Base-by-base conservation (phyloP, 208 protist genomes). In the Paratrypanosoma confusum region DNA sequence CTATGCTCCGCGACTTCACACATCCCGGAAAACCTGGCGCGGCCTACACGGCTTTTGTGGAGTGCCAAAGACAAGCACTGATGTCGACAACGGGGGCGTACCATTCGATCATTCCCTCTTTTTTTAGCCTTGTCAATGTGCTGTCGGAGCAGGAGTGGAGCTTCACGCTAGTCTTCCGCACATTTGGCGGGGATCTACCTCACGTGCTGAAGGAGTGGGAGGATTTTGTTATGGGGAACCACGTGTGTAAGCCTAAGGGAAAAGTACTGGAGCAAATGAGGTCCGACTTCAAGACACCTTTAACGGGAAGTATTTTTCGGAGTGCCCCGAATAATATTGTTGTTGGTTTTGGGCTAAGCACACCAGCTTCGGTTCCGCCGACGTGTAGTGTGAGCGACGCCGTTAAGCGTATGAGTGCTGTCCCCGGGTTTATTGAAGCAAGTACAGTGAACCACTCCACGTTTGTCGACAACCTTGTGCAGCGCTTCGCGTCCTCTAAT, bases 141-240 rank as follows among this genome's bases (percentile, higher is more conserved):
- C 57, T 93, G 2, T 93, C 81, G 1, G 71, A 85, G 35, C 49
- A 82, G 2, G 31, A 78, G 17, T 81, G 82, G 70, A 59, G 57
- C 3, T 93, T 93, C 57, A 90, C 75, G 4, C 59, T 93, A 20
- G 73, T 93, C 29, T 93, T 93, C 39, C 52, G 84, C 17, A 93
- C 84, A 6, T 93, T 93, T 39, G 84, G 84, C 11, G 82, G 66
- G 20, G 84, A 93, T 43, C 37, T 93, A 43, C 53, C 26, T 0
- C 57, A 43, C 39, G 75, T 93, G 1, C 41, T 93, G 37, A 41
- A 64, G 26, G 84, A 93, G 40, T 93, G 84, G 84, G 49, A 52
- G 45, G 26, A 51, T 8, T 93, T 93, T 58, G 43, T 93, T 3
- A 31, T 50, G 34, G 84, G 84, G 3, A 44, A 67, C 33, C 80